Evolutionary conservation across 1,284 basidiomycete genomes (phyloP), one percentile per base, ranked within the genome.

Genomic region (Kwoniella shivajii): DNA sequence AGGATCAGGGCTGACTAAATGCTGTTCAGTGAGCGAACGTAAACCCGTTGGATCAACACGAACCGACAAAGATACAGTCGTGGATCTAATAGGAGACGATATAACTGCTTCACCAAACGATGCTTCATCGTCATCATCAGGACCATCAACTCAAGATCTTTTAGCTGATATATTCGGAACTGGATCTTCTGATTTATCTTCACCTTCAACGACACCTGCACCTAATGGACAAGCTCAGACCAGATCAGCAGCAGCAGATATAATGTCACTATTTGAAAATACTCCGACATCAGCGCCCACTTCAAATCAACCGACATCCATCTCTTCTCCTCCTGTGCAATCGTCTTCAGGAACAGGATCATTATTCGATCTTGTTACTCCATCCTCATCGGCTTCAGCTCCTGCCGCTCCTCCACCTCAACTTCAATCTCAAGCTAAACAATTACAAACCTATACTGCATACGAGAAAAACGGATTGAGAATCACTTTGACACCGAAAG

Each of bases 91-190:
- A 34, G 85, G 85, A 37, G 90, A 91, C 53, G 90, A 92, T 43
- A 18, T 47, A n/a, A 66, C 82, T 22, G 65, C 82, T 16, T 71
- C 81, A 16, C 27, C 66, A 1, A 49, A 71, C 11, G 60, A 67
- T 3, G 56, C 61, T 7, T 51, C 61, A 10, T 61, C 61, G 27
- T 64, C 66, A 2, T 73, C 81, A 2, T 78, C 80, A 1, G 74
- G 80, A 6, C 88, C 88, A 73, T 88, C 84, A 54, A 93, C 89
- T 37, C 88, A 94, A 70, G 92, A 95, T 69, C 84, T 98, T 4
- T 84, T 99, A 11, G 90, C 89, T 0, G 92, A 96, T 70, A 93
- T 99, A 65, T 98, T 99, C 71, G 94, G 93, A 42, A 81, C 81
- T 18, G 80, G 79, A 30, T 54, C 80, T 1, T 51, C 49, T 22